These are phyloP conservation scores for Nematodospora anomalae DNA, from an alignment of 1,139 yeast genomes.

Conservation along the genomic window DNA sequence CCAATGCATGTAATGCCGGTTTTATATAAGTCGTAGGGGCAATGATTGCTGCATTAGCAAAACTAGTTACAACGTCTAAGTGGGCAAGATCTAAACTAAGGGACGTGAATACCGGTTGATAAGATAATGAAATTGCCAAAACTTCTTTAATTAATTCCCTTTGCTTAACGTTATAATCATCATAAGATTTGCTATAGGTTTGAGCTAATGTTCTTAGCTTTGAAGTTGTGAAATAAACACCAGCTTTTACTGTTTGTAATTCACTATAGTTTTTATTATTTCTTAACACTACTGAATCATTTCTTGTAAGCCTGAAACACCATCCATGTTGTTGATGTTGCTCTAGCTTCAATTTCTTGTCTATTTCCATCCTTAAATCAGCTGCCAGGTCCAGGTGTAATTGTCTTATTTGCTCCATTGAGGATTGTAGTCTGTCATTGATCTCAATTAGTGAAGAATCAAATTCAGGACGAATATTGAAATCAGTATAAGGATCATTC, in stretches of 20 bases:
- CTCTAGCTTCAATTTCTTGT: slow-evolving; percentile 85
- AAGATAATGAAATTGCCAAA: slow-evolving; percentile 74
- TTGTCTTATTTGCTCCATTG: slow-evolving; percentile 55
- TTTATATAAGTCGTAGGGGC: slow-evolving; percentile 82
- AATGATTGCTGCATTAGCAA: slow-evolving; percentile 81
- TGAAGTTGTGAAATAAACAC: slow-evolving; percentile 82
- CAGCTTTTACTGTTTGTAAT: slow-evolving; percentile 89
- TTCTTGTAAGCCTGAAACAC: slow-evolving; percentile 90
- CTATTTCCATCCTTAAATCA: slow-evolving; percentile 77
- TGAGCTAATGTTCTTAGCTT: slow-evolving; percentile 59
- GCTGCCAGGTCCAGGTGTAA: slow-evolving; percentile 69
- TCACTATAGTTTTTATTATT: slow-evolving; percentile 65
- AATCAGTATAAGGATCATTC: slow-evolving; percentile 59
- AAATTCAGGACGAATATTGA: slow-evolving; percentile 85
- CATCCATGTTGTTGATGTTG: slow-evolving; percentile 86
- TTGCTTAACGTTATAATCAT: slow-evolving; percentile 74
- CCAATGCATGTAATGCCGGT: slow-evolving; percentile 57
- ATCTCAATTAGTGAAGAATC: slow-evolving; percentile 72
- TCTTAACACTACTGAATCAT: slow-evolving; percentile 78
- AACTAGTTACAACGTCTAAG: slow-evolving; percentile 78
- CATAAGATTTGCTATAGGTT: slow-evolving; percentile 57
- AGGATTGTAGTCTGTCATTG: slow-evolving; percentile 53
- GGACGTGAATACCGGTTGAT: slow-evolving; percentile 71
- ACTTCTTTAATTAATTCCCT: slow-evolving; percentile 78
- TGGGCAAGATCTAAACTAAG: slow-evolving; percentile 66